Percentiles rank a stretch among this genome's conserved stretches.
Evolutionary conservation across 2,329 filamentous ascomycete genomes (phyloP).

Genomic region (Neofusicoccum kwambonambiense): DNA sequence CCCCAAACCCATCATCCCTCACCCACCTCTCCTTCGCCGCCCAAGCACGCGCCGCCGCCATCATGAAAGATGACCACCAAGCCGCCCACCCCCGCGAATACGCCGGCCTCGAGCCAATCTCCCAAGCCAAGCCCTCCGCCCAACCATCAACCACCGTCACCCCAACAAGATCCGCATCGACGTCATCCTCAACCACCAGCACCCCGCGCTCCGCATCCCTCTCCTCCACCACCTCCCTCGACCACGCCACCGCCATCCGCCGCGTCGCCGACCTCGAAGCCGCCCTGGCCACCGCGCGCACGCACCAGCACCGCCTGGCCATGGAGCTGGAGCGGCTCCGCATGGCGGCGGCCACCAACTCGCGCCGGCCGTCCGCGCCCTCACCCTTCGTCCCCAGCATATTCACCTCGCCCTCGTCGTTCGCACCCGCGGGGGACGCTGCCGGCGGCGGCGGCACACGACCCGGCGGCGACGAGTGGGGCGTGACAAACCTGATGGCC

Average conservation of each 20-base stretch:
- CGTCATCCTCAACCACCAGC: not conserved
- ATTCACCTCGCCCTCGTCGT: not conserved
- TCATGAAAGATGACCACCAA: not conserved
- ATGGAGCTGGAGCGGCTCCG: not conserved
- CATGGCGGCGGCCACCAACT: not conserved
- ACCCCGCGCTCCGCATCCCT: not conserved
- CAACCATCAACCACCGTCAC: not conserved
- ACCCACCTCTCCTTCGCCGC: too few species aligned
- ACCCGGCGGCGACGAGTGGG: not conserved
- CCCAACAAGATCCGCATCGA: not conserved
- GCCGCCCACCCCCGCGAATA: too few species aligned
- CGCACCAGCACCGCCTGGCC: not conserved
- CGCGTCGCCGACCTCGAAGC: constrained; percentile 3
- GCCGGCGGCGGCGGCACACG: not conserved
- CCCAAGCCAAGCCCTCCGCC: not conserved
- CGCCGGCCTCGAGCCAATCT: too few species aligned
- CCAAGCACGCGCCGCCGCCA: too few species aligned
- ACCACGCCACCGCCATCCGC: not conserved
- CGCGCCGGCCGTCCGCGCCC: not conserved
- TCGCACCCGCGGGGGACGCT: too few species aligned
- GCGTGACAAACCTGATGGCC: not conserved
- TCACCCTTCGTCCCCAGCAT: not conserved
- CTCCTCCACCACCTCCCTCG: not conserved
- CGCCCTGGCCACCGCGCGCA: not conserved
- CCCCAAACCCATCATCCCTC: not conserved